Evolutionary conservation across 306 rosid species (phyloP), one percentile per base, ranked within the genome.

Genomic region (Hippophae rhamnoides): DNA sequence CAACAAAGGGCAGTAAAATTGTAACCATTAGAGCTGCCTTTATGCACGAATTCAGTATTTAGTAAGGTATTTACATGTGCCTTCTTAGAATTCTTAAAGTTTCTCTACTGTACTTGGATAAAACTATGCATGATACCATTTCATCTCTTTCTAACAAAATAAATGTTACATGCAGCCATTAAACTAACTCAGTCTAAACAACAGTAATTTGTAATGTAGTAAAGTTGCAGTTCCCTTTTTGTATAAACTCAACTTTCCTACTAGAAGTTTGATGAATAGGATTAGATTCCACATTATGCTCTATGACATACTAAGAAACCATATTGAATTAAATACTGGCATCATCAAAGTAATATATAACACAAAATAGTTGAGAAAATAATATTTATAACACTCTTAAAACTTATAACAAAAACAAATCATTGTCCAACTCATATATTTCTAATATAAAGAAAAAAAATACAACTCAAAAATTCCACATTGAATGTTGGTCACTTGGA

Each of bases 1-100:
- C 64, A 74, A 57, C 73, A 70, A 62, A 72, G 49, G 58, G 60
- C 58, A 31, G 52, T 63, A 43, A 64, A 63, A 13, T 52, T 45
- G 53, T 53, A 64, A 66, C 58, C 44, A 64, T 55, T 23, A 67
- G 51, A 47, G 27, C 7, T 31, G 5, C 4, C 38, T 31, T 31
- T 2, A 31, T 31, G 38, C 38, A 31, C 38, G 5, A 31, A 31
- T 31, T 26, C n/a, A 6, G 5, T 10, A 31, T 41, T 18, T 51
- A 31, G 7, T 54, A 13, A 57, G 64, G 27, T 48, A 12, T 47
- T 38, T 43, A 47, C 43, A 56, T 10, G 46, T 18, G 9, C 10
- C 23, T 12, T 67, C 41, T 10, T 42, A 42, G 43, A 10, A 7
- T 43, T 23, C 43, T 63, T 45, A n/a, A 12, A 43, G 31, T 51